Conservation (phyloP, 306 rosid genomes). For the Ormosia emarginata region DNA sequence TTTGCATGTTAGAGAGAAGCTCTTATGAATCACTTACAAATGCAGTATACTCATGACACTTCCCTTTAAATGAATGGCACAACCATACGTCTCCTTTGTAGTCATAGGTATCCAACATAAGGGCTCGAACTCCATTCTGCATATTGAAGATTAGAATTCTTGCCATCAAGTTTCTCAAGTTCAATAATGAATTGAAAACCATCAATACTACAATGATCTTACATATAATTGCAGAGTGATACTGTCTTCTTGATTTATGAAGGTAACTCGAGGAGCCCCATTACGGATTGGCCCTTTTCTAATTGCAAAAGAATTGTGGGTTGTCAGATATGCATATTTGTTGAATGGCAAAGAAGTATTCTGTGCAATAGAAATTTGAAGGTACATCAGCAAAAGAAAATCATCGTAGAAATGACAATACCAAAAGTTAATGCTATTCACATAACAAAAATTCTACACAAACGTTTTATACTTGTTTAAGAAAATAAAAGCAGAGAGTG, state of each 20-base stretch:
- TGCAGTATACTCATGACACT: slow-evolving; percentile 47
- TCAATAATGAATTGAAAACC: neutral
- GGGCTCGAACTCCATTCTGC: slow-evolving; percentile 69
- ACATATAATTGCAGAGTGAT: slow-evolving; percentile 37
- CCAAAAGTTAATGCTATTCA: neutral
- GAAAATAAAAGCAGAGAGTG: no score
- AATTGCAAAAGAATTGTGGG: slow-evolving; percentile 47
- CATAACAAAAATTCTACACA: no score
- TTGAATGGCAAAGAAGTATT: slow-evolving; percentile 38
- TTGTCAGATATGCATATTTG: slow-evolving; percentile 44
- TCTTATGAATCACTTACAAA: slow-evolving; percentile 31
- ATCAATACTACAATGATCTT: neutral
- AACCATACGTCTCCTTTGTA: slow-evolving; percentile 65
- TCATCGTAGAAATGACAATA: neutral
- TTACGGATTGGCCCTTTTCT: neutral
- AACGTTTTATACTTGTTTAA: no score
- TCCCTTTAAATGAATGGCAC: slow-evolving; percentile 71
- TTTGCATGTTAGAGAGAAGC: neutral
- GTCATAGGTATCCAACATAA: slow-evolving; percentile 76
- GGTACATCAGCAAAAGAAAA: neutral
- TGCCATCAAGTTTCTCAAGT: neutral
- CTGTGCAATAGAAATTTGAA: slow-evolving; percentile 16
- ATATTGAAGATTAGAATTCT: neutral
- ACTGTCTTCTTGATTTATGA: slow-evolving; percentile 39
- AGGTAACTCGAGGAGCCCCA: slow-evolving; percentile 16